Evolutionary conservation across 257 asterid genomes (phyloP).

Genomic region (Fraxinus pennsylvanica): DNA sequence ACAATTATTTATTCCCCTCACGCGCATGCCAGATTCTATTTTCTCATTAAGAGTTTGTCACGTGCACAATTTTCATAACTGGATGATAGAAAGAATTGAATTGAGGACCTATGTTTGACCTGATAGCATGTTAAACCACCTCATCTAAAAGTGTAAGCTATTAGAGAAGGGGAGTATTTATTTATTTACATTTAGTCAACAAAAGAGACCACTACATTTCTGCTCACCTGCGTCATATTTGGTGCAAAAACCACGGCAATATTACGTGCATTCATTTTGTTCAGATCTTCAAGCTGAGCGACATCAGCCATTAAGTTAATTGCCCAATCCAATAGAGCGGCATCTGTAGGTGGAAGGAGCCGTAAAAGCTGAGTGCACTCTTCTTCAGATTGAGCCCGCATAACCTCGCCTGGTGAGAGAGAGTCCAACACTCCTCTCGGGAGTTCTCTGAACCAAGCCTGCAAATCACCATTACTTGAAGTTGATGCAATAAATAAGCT

Average conservation of each 20-base stretch:
- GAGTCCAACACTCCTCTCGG: constrained; percentile 78
- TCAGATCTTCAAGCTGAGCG: constrained; percentile 70
- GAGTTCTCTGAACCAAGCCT: constrained; percentile 94
- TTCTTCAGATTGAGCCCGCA: constrained; percentile 74
- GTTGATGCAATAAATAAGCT: not conserved
- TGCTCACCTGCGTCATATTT: constrained; percentile 82
- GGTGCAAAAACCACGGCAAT: constrained; percentile 94
- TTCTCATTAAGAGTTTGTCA: not conserved
- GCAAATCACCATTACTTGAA: not conserved
- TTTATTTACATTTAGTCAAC: not conserved
- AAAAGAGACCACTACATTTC: not conserved
- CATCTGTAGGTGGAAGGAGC: constrained; percentile 73
- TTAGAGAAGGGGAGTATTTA: too few relatives aligned
- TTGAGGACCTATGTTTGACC: not conserved
- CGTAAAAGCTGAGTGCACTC: constrained; percentile 68
- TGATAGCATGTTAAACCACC: not conserved
- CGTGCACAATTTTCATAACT: not conserved
- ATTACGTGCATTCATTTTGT: constrained; percentile 89
- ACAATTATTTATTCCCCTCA: not conserved
- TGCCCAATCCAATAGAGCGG: constrained; percentile 85
- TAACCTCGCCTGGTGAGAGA: constrained; percentile 70
- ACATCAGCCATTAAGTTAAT: constrained; percentile 90
- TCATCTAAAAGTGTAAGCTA: not conserved
- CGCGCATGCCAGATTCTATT: not conserved
- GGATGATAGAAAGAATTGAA: not conserved